A percentile compares a stretch with the other conserved stretches of the same genome.
Conservation (phyloP, 2,329 filamentous ascomycete species). For the Colletotrichum euphorbiae region DNA sequence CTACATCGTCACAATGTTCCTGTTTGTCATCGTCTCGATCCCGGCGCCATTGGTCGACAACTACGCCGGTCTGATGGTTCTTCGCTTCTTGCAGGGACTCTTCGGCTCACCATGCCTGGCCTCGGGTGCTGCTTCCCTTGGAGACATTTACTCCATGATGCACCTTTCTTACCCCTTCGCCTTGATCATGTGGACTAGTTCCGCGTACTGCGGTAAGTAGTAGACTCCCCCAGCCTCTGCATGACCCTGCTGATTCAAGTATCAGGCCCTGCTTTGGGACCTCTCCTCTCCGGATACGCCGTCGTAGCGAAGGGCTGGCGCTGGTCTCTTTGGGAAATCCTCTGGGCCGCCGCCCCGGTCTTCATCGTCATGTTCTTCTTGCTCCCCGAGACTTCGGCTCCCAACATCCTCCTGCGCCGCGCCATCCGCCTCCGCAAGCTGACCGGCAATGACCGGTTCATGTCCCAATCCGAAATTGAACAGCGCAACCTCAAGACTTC, state of each 20-base stretch:
- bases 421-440: constrained; percentile 70
- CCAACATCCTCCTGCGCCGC: constrained; percentile 71
- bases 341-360: constrained; percentile 70
- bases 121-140: constrained; percentile 64
- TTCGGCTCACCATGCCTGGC: constrained; percentile 75
- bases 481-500: constrained; percentile 63
- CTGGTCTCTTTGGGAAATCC: constrained; percentile 73
- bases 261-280: constrained; percentile 63
- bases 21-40: constrained; percentile 76
- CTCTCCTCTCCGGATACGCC: constrained; percentile 69
- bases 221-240: too few species aligned
- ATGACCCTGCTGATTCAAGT: too few species aligned
- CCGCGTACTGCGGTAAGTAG: constrained; percentile 50
- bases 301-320: constrained; percentile 69
- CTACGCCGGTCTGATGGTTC: constrained; percentile 72
- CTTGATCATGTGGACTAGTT: constrained; percentile 67
- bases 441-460: constrained; percentile 67
- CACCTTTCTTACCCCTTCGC: constrained; percentile 63
- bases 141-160: constrained; percentile 66
- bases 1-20: constrained; percentile 74
- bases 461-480: constrained; percentile 73
- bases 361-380: constrained; percentile 71
- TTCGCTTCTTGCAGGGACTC: constrained; percentile 74
- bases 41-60: constrained; percentile 72
- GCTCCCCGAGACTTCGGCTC: constrained; percentile 72